A percentile compares a stretch with the other conserved stretches of the same genome.
Conservation (phyloP, 805 yeast genomes). For the Candida tammaniensis region DNA sequence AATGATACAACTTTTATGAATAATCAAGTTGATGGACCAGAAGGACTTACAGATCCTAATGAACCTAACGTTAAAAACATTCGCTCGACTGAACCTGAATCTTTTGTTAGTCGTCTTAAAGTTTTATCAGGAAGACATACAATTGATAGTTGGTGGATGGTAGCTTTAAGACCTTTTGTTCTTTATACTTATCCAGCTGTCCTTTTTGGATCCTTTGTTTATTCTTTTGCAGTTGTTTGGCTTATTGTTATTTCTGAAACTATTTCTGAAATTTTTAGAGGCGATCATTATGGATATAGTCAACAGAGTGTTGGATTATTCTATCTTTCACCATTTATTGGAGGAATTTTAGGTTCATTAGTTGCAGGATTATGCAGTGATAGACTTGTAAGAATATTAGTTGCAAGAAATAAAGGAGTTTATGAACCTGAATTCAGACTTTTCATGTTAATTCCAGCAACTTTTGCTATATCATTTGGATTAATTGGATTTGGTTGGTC, state of each 20-base stretch:
- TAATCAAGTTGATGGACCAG: too few relatives aligned
- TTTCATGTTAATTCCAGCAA: slow-evolving; percentile 48
- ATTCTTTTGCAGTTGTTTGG: slow-evolving; percentile 62
- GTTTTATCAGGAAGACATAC: slow-evolving; percentile 50
- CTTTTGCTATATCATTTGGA: slow-evolving; percentile 47
- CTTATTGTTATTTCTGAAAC: slow-evolving; percentile 59
- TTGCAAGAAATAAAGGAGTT: slow-evolving; percentile 47
- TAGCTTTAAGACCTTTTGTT: slow-evolving; percentile 52
- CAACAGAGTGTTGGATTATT: slow-evolving; percentile 50
- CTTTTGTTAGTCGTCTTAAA: slow-evolving; percentile 31
- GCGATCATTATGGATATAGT: slow-evolving; percentile 37
- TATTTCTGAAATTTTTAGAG: slow-evolving; percentile 47
- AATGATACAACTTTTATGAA: slow-evolving; percentile 7
- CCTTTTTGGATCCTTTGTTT: slow-evolving; percentile 49
- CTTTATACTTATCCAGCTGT: slow-evolving; percentile 51
- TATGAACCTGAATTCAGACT: slow-evolving; percentile 65
- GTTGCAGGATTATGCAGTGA: slow-evolving; percentile 53
- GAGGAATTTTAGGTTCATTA: slow-evolving; percentile 56
- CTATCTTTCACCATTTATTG: slow-evolving; percentile 54
- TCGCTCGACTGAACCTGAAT: slow-evolving; percentile 13
- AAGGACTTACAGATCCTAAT: slow-evolving; percentile 13
- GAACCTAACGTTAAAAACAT: slow-evolving; percentile 9
- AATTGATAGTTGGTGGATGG: slow-evolving; percentile 52
- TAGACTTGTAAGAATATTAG: slow-evolving; percentile 41
- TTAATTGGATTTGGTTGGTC: slow-evolving; percentile 68